A percentile compares a stretch with the other conserved stretches of the same genome.
Conservation (phyloP, 179 eudicot genomes). For the Beta macrorhiza region DNA sequence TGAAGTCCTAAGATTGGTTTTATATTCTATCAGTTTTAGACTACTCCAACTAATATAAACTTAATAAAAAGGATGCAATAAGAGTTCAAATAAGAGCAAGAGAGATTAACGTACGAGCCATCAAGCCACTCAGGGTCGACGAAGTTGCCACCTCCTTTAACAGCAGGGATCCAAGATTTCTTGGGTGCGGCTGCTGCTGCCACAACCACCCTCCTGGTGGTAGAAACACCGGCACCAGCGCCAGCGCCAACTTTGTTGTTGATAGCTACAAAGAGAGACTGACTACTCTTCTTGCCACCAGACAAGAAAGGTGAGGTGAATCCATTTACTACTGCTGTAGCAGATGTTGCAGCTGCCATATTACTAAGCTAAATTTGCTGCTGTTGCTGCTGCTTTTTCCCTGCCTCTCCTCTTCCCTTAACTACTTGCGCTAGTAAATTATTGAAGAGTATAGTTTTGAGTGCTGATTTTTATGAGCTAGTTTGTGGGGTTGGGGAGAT, state of each 20-base stretch:
- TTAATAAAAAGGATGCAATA: background rate
- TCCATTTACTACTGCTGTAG: slow-evolving; percentile 64
- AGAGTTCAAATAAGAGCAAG: background rate
- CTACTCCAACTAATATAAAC: background rate
- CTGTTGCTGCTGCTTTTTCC: background rate
- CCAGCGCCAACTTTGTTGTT: slow-evolving; percentile 25
- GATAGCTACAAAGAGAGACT: slow-evolving; percentile 39
- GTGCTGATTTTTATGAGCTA: slow-evolving; percentile 12
- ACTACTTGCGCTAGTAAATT: background rate
- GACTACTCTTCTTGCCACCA: slow-evolving; percentile 53
- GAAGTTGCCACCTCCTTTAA: slow-evolving; percentile 73
- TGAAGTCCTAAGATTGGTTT: too few relatives aligned
- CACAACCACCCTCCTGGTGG: slow-evolving; percentile 48
- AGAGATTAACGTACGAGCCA: slow-evolving; percentile 72
- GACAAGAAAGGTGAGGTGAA: slow-evolving; percentile 68
- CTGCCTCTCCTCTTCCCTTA: background rate
- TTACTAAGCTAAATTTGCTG: background rate
- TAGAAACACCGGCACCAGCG: background rate
- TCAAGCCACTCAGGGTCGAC: slow-evolving; percentile 97
- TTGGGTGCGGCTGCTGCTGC: slow-evolving; percentile 63
- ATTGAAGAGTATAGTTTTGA: background rate
- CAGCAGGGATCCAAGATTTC: slow-evolving; percentile 93
- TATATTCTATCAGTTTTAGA: background rate
- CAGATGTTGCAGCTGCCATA: slow-evolving; percentile 78
- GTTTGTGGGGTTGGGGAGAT: slow-evolving; percentile 38